Evolutionary conservation across 257 asterid genomes (phyloP).

Genomic region (Verbena officinalis): DNA sequence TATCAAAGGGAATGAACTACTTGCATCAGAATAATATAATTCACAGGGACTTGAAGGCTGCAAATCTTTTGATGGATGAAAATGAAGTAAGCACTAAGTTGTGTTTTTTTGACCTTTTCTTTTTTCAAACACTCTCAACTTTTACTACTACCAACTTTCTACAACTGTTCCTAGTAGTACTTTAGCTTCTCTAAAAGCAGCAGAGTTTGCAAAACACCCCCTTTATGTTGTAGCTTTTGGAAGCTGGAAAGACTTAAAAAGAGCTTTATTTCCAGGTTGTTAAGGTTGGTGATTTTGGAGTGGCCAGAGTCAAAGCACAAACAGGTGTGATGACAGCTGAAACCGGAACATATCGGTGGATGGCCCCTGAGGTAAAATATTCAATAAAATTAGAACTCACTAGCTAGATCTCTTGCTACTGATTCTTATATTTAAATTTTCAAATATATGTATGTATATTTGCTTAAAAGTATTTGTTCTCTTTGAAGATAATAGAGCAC

Average conservation of each 20-base stretch:
- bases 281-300: slow-evolving; percentile 88
- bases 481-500: slow-evolving; percentile 73
- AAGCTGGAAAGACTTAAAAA: slow-evolving; percentile 12
- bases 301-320: slow-evolving; percentile 81
- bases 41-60: slow-evolving; percentile 91
- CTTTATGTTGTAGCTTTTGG: not conserved
- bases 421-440: too few relatives aligned
- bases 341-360: slow-evolving; percentile 88
- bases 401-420: too few relatives aligned
- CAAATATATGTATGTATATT: slow-evolving; percentile 10
- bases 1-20: slow-evolving; percentile 88
- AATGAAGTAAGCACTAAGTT: slow-evolving; percentile 56
- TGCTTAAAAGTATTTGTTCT: slow-evolving; percentile 27
- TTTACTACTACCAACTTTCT: too few relatives aligned
- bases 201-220: too few relatives aligned
- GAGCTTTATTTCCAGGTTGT: slow-evolving; percentile 51
- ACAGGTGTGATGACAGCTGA: slow-evolving; percentile 91
- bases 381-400: slow-evolving; percentile 1
- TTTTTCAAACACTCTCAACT: too few relatives aligned
- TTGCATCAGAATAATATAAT: slow-evolving; percentile 90
- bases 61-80: slow-evolving; percentile 89
- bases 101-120: too few relatives aligned
- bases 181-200: not conserved
- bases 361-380: slow-evolving; percentile 84
- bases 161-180: too few relatives aligned